A percentile compares a stretch with the other conserved stretches of the same genome.
These are phyloP conservation scores for Lentinula aciculospora DNA, from an alignment of 768 basidiomycete species.

Conservation along the genomic window DNA sequence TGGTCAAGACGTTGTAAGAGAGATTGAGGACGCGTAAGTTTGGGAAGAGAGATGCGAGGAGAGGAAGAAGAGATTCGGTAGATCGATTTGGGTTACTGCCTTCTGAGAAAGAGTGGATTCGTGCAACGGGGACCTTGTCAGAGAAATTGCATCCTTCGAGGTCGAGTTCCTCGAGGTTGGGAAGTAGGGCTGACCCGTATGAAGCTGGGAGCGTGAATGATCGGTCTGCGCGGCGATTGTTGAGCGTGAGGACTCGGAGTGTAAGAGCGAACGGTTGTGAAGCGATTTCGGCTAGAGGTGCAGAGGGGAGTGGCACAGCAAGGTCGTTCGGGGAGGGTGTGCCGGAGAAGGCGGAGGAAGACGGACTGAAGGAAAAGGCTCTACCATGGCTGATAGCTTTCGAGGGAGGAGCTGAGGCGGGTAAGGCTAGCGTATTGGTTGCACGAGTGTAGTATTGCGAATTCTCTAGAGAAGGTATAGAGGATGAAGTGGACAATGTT, in stretches of 20 bases:
- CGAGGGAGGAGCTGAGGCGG: conserved; percentile 50
- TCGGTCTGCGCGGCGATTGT: conserved; percentile 62
- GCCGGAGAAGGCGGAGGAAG: neutral
- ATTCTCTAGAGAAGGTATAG: conserved; percentile 32
- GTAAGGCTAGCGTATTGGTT: conserved; percentile 59
- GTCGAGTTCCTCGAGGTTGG: conserved; percentile 65
- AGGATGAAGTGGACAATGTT: neutral
- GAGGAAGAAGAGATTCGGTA: conserved; percentile 47
- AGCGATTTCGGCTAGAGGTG: conserved; percentile 61
- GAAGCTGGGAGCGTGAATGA: conserved; percentile 49
- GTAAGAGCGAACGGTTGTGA: conserved; percentile 54
- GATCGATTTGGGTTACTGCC: conserved; percentile 22
- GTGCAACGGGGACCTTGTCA: conserved; percentile 28
- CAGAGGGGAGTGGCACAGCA: conserved; percentile 57
- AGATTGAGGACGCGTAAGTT: conserved; percentile 63
- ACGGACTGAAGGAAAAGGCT: conserved; percentile 50
- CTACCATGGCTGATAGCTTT: conserved; percentile 48
- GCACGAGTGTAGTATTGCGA: conserved; percentile 55
- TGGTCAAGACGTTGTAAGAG: conserved; percentile 68
- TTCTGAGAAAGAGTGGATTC: neutral
- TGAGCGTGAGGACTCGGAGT: conserved; percentile 53
- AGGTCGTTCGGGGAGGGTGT: conserved; percentile 27
- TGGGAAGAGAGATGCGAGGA: conserved; percentile 66
- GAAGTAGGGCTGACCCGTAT: conserved; percentile 41
- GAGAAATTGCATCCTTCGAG: conserved; percentile 69